Conservation (phyloP, 306 rosid species). For the peach (Prunus persica) region DNA sequence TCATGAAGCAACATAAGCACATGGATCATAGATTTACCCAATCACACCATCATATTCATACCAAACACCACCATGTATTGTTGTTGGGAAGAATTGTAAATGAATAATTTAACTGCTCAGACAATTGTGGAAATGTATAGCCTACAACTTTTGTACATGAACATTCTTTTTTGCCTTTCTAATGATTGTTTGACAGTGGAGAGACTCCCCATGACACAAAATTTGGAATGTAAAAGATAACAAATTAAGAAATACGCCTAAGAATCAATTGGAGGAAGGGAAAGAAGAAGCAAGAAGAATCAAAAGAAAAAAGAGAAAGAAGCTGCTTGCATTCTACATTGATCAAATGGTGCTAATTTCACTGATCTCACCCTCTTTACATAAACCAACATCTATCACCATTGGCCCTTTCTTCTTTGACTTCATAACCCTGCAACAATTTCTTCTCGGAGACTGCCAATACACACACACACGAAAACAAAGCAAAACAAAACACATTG, state of each 20-base stretch:
- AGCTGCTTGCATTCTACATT: slow-evolving; percentile 20
- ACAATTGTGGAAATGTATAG: slow-evolving; percentile 17
- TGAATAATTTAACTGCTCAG: background rate
- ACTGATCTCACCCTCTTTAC: slow-evolving; percentile 68
- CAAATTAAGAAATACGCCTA: slow-evolving; percentile 40
- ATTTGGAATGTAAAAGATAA: slow-evolving; percentile 13
- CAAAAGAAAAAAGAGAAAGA: slow-evolving; percentile 5
- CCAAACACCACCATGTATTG: background rate
- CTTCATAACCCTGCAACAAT: slow-evolving; percentile 78
- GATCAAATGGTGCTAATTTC: slow-evolving; percentile 32
- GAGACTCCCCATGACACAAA: slow-evolving; percentile 16
- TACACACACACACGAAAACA: background rate
- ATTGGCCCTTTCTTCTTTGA: slow-evolving; percentile 53
- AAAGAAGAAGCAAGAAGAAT: background rate
- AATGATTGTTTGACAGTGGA: slow-evolving; percentile 1
- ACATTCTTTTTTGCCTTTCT: background rate
- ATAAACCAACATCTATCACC: slow-evolving; percentile 72
- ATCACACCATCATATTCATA: background rate
- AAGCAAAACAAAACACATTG: slow-evolving; percentile 8
- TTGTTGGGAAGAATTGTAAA: background rate
- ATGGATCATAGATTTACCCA: background rate
- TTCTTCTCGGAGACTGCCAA: slow-evolving; percentile 84
- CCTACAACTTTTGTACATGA: slow-evolving; percentile 32
- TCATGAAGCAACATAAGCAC: background rate
- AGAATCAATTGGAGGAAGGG: slow-evolving; percentile 3